Base-by-base conservation (phyloP, 768 basidiomycete genomes). In the Rhizopogon roseolus region DNA sequence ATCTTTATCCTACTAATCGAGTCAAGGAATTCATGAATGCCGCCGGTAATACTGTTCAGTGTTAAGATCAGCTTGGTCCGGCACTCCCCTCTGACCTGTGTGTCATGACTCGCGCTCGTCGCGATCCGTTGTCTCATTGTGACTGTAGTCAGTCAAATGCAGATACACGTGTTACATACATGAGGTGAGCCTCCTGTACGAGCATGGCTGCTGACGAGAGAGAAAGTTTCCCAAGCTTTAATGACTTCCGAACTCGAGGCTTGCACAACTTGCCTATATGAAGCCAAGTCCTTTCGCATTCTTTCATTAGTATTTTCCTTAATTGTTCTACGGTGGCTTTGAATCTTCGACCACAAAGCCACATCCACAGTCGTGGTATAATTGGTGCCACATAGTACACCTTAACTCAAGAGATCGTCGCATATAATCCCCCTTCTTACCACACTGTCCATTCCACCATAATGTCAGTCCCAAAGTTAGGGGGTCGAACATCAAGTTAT, bases 401-500 rank as follows among this genome's bases (percentile, higher is more conserved):
- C 16, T 48, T 22, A 19, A 22, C 46, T 36, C 22, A 48, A 48
- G 36, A 48, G 34, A 34, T 10, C 19, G 32, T 22, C 46, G 19
- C 46, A 36, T 22, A 36, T 48, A 48, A 46, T 32, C 22, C 22
- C 34, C 34, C 29, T 32, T 36, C 34, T 36, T 11, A 36, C 2
- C 34, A 5, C 34, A 36, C 46, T 13, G 19, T 48, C 46, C 1
- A 36, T 36, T 14, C 19, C 14, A 25, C 34, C 19, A 46, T 19
- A 22, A 69, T 71, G 69, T 60, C 65, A 41, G 64, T 59, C 41
- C 54, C 48, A 55, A 69, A 71, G 48, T 63, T 62, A 49, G 52
- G 51, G 48, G 64, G 67, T 56, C 67, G 65, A 43, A 67, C 68
- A 61, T 81, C 80, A 79, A 85, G 81, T 66, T 83, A 85, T 66